phyloP scores from a whole-genome alignment of 371 early-diverging fungal species.

The Apophysomyces ossiformis region DNA sequence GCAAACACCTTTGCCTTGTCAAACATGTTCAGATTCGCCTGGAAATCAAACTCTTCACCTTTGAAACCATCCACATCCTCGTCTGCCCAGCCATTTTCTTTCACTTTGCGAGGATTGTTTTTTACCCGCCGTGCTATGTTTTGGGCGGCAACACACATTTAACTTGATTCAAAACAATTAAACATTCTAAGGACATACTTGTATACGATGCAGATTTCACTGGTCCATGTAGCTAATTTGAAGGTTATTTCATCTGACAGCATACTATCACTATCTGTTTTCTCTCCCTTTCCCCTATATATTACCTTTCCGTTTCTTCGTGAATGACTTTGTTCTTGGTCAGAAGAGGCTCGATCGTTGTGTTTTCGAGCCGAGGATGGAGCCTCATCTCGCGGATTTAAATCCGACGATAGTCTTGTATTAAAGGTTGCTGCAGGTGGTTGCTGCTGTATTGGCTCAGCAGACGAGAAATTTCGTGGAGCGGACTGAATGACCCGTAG shows the following conservation, averaged over 20 bases:
- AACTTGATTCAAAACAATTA: neutral
- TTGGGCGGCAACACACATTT: neutral
- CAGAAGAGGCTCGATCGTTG: conserved; percentile 6
- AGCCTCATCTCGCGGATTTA: neutral
- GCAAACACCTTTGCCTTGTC: conserved; percentile 83
- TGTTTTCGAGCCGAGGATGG: conserved; percentile 3
- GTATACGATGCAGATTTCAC: conserved; percentile 1
- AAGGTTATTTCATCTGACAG: neutral
- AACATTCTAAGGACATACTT: neutral
- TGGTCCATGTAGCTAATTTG: neutral
- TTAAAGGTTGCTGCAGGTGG: conserved; percentile 5
- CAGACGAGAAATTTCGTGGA: conserved; percentile 21
- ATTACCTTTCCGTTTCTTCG: conserved; percentile 8
- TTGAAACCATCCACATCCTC: conserved; percentile 63
- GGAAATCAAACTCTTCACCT: conserved; percentile 83
- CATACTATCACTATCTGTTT: neutral
- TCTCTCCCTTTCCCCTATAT: neutral
- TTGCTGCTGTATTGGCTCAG: conserved; percentile 20
- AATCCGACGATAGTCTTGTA: neutral
- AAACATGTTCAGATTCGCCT: conserved; percentile 76
- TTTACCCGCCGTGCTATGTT: conserved; percentile 8
- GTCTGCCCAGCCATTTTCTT: conserved; percentile 57
- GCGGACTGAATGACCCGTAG: conserved; percentile 47
- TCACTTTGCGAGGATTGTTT: neutral
- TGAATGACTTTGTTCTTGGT: conserved; percentile 12